Evolutionary conservation across 148 eudicot species (phyloP).

Genomic region (Diospyros kaki): DNA sequence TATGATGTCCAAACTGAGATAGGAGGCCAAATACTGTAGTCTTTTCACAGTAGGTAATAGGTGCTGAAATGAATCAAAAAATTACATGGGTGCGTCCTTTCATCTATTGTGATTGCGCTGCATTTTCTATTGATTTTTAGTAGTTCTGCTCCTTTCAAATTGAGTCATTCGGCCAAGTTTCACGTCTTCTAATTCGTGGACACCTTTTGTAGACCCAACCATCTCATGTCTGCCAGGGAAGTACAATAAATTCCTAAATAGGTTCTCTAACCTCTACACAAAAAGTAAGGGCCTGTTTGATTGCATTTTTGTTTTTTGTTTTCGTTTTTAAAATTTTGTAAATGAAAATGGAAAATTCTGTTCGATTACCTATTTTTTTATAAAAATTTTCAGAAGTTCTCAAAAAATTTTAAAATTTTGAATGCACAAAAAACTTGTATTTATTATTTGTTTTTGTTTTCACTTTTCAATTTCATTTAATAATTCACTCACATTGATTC

Average conservation of each 20-base stretch:
- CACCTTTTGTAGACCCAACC: neutral
- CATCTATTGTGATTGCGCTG: neutral
- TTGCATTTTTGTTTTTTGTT: too few relatives aligned
- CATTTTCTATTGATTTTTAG: neutral
- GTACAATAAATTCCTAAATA: neutral
- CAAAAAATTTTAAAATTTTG: too few relatives aligned
- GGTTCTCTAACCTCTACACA: neutral
- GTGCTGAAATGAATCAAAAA: neutral
- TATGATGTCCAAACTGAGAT: neutral
- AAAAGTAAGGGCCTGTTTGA: too few relatives aligned
- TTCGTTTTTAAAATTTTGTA: too few relatives aligned
- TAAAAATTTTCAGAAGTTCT: too few relatives aligned
- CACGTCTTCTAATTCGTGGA: neutral
- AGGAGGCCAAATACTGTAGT: neutral
- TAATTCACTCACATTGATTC: too few relatives aligned
- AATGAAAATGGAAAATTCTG: too few relatives aligned
- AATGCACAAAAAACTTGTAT: too few relatives aligned
- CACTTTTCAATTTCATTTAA: too few relatives aligned
- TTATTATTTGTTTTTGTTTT: too few relatives aligned
- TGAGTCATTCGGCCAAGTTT: neutral
- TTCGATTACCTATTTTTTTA: too few relatives aligned
- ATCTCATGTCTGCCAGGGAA: neutral
- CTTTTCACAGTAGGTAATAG: neutral
- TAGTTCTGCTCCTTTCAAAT: neutral
- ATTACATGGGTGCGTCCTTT: neutral